Evolutionary conservation across 331 rosid species (phyloP), one percentile per base, ranked within the genome.

Genomic region (Phaseolus coccineus): DNA sequence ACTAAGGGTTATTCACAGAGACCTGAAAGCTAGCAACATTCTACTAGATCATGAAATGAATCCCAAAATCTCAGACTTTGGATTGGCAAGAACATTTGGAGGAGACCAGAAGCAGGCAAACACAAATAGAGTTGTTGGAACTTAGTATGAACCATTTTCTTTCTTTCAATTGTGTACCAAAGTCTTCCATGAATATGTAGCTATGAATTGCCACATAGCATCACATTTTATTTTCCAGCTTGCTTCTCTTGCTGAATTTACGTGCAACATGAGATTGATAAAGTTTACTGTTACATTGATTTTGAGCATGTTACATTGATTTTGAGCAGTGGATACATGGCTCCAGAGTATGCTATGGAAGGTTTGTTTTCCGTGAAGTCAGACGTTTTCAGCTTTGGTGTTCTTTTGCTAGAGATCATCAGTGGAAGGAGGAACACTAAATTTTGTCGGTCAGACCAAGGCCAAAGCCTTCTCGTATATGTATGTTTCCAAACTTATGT

Each of bases 51-150:
- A 65, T 50, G 83, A 75, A 55, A 74, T 84, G 88, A 84, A 81
- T 79, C 88, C 90, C 15, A 87, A 87, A 57, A 84, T 87, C 25
- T 87, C 86, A 35, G 88, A 87, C 71, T 87, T 84, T 66, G 88
- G 90, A 81, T 53, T 84, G 15, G 90, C 90, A 58, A 81, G 88
- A 75, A 56, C 58, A 31, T 84, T 87, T 75, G 80, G 69, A 69
- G 83, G 48, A 68, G 81, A 75, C 35, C 76, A 81, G 3, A 27
- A 5, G n/a, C 72, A 75, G 13, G 76, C 80, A 58, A 81, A 66
- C 58, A 87, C 88, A 48, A 3, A 56, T 7, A 78, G 74, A 78
- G 73, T 84, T 25, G 81, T 81, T 8, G 88, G 90, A 25, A 84
- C 88, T 6, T 84, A 81, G 88, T 74, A n/a, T 69, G 46, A 40